Base-by-base conservation (phyloP, 768 basidiomycete species). In the Tricholoma bakamatsutake region DNA sequence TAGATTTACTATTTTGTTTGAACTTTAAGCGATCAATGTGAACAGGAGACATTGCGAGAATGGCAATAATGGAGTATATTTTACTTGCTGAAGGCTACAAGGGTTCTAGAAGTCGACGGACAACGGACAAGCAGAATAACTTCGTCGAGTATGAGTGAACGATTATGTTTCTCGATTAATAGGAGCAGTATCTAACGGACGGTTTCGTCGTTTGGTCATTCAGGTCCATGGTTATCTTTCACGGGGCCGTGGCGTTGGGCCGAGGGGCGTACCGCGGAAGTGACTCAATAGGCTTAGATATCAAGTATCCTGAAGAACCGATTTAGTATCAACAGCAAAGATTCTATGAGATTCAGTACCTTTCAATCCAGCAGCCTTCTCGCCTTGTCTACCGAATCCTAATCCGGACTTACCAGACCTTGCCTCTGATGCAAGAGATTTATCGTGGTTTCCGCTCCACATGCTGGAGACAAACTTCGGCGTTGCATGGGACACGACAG, bases 331-430 rank as follows among this genome's bases (percentile, higher is more conserved):
- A 18, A 47, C 34, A 18, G 17, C 18, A 42, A 8, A 9, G 39
- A n/a, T 24, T n/a, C 24, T 27, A 52, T 35, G 24, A 45, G 27
- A 62, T 37, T 40, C 58, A 57, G 67, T 55, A 70, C 87, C 88
- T 64, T 74, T 81, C 62, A 82, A 68, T 8, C 75, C 83, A 9
- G 87, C 88, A 52, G 80, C 79, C 69, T 87, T 88, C 70, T 91
- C 87, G 4, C 83, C 89, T 62, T 88, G 86, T 57, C 84, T 77
- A 37, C 90, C 89, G 62, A 93, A 93, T n/a, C 90, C 88, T 59
- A 83, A 81, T 10, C 85, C 82, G 51, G 76, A 71, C 64, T 79
- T 80, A 13, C 27, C 55, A 34, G 64, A 56, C n/a, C 46, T 58
- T 2, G 55, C 28, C 24, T 57, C 57, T 15, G 59, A 58, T 2